phyloP scores from a whole-genome alignment of 1,284 basidiomycete genomes.

The Cryptococcus sp. region DNA sequence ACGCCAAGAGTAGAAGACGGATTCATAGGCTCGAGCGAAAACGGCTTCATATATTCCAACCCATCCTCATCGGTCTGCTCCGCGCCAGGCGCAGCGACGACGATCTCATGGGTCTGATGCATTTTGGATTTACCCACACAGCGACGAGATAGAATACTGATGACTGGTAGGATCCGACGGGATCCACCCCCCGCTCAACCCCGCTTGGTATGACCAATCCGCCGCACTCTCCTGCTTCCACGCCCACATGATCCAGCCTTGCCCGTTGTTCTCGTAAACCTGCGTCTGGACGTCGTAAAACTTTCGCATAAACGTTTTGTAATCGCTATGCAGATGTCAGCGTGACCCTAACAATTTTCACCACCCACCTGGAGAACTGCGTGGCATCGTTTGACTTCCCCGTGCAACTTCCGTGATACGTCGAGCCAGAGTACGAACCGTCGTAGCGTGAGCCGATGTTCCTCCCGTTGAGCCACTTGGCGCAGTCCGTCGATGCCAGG shows the following conservation, averaged over 20 bases:
- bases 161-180: conserved; percentile 63
- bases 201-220: conserved; percentile 59
- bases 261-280: conserved; percentile 48
- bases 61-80: conserved; percentile 17
- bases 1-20: conserved; percentile 21
- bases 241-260: conserved; percentile 52
- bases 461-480: conserved; percentile 73
- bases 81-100: conserved; percentile 13
- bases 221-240: conserved; percentile 65
- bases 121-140: conserved; percentile 55
- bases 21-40: conserved; percentile 65
- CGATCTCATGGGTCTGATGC: neutral
- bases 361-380: conserved; percentile 61
- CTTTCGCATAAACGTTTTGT: conserved; percentile 79
- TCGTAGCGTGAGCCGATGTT: conserved; percentile 76
- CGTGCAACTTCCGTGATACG: conserved; percentile 68
- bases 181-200: conserved; percentile 79
- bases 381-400: conserved; percentile 70
- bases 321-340: conserved; percentile 55
- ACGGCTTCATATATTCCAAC: conserved; percentile 56
- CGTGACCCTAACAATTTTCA: neutral
- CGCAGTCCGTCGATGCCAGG: conserved; percentile 77
- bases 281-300: conserved; percentile 78
- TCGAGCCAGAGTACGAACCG: conserved; percentile 69
- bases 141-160: conserved; percentile 53